Percentiles rank a stretch among this genome's conserved stretches.
These are phyloP conservation scores for Rozella allomycis DNA, from an alignment of 371 early-diverging fungal genomes.

Conservation along the genomic window DNA sequence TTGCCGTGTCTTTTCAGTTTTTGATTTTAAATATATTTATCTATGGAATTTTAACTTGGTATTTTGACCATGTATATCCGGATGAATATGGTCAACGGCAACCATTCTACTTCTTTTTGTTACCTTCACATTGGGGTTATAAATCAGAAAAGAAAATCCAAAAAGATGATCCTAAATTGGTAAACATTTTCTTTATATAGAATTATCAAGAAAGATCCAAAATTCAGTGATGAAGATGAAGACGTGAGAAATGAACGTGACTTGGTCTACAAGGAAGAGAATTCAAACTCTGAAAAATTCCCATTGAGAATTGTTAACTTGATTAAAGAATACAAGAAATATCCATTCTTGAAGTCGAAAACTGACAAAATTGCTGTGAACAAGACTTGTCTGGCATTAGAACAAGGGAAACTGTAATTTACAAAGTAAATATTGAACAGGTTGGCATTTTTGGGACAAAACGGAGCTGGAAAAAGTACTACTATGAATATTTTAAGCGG, in stretches of 20 bases:
- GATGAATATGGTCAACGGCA: slow-evolving; percentile 37
- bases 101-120: slow-evolving; percentile 31
- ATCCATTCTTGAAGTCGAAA: slow-evolving; percentile 9
- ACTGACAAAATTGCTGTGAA: slow-evolving; percentile 41
- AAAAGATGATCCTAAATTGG: slow-evolving; percentile 10
- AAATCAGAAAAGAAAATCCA: slow-evolving; percentile 1
- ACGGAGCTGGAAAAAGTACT: slow-evolving; percentile 51
- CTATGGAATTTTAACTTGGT: slow-evolving; percentile 30
- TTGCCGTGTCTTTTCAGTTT: slow-evolving; percentile 27
- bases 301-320: slow-evolving; percentile 34
- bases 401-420: slow-evolving; percentile 29
- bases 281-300: background rate
- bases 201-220: background rate
- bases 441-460: slow-evolving; percentile 25
- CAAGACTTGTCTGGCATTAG: slow-evolving; percentile 24
- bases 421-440: no score
- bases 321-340: slow-evolving; percentile 28
- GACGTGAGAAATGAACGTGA: slow-evolving; percentile 15
- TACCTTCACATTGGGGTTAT: slow-evolving; percentile 36
- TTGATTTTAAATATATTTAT: slow-evolving; percentile 31
- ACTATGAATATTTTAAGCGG: slow-evolving; percentile 40
- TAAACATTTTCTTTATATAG: slow-evolving; percentile 3
- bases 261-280: slow-evolving; percentile 3
- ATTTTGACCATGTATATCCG: slow-evolving; percentile 20
- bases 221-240: slow-evolving; percentile 22